Base-by-base conservation (phyloP, 2,329 filamentous ascomycete species). In the Dothistroma pini region DNA sequence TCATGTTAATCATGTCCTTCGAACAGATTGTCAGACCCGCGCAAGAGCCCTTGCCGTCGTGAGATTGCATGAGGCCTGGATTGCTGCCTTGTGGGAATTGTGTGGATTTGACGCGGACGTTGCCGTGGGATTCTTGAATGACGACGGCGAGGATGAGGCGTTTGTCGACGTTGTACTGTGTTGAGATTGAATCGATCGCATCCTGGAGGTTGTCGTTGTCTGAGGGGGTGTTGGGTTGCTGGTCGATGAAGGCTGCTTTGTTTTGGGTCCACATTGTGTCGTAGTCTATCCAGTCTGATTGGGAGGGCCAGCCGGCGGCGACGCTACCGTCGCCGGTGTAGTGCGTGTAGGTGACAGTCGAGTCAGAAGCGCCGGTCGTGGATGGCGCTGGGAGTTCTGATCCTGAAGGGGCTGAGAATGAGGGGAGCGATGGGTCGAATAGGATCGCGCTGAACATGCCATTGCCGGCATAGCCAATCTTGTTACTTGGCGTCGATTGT, bases 1-100 rank as follows among this genome's bases (percentile, higher is more conserved):
- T 78, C 25, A 71, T 69, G 9, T 61, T 61, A 58, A 78, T 78
- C 47, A 67, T 69, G n/a, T 61, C 62, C 11, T 62, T 60, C 1
- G 76, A 76, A 68, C 77, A 80, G 7, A 76, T 77, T 22, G 66
- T 75, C 52, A 71, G 64, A 6, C 69, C 61, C 60, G 75, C 76
- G 59, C 75, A 75, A n/a, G 68, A 69, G 10, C 71, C 73, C 0
- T 63, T 66, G 35, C 77, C 76, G 50, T 75, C 66, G 63, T 77
- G 77, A 25, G 69, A 71, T 66, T 81, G 79, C 74, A 81, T 78
- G 19, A 81, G 66, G 9, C 79, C 79, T 1, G 78, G 78, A 63
- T 80, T 81, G 54, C 67, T 61, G 59, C 75, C 72, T 48, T 19
- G 21, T 4, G 41, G 14, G 22, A 56, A 32, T n/a, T 35, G 21